These are phyloP conservation scores for Scleromitrula shiraiana DNA, from an alignment of 2,329 filamentous ascomycete species.

Conservation along the genomic window DNA sequence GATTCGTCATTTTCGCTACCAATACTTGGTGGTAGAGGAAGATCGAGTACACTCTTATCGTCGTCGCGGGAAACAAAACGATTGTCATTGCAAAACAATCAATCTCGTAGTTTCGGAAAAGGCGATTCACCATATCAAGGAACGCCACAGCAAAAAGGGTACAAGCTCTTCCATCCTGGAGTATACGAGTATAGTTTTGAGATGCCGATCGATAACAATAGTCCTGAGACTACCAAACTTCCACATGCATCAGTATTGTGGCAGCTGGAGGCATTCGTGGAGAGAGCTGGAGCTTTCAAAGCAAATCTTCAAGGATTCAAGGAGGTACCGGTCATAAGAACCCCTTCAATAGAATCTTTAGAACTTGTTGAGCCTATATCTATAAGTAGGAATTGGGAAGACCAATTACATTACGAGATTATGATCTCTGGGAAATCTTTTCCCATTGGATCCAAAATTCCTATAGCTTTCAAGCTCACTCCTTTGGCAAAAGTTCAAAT, in stretches of 20 bases:
- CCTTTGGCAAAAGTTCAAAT: constrained; percentile 67
- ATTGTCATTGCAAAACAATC: constrained; percentile 54
- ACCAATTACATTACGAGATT: constrained; percentile 69
- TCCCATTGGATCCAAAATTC: constrained; percentile 61
- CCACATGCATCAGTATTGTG: constrained; percentile 65
- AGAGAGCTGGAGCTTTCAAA: constrained; percentile 63
- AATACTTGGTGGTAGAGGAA: constrained; percentile 18
- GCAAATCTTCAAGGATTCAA: constrained; percentile 59
- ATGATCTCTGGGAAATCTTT: constrained; percentile 73
- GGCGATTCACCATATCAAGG: constrained; percentile 49
- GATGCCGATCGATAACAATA: constrained; percentile 68
- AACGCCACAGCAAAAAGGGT: constrained; percentile 55
- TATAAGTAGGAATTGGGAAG: constrained; percentile 68
- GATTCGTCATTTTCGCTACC: constrained; percentile 20
- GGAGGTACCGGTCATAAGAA: constrained; percentile 60
- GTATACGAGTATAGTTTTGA: constrained; percentile 57
- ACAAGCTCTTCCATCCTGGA: constrained; percentile 53
- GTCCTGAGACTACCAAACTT: constrained; percentile 64
- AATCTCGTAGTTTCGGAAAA: constrained; percentile 61
- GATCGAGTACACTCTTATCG: constrained; percentile 21
- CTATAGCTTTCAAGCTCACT: constrained; percentile 68
- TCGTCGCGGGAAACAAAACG: constrained; percentile 37
- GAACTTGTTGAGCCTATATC: constrained; percentile 69
- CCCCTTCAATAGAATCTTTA: constrained; percentile 60
- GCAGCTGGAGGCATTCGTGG: constrained; percentile 59